Base-by-base conservation (phyloP, 805 yeast genomes). In the Soucietia sequanensis region DNA sequence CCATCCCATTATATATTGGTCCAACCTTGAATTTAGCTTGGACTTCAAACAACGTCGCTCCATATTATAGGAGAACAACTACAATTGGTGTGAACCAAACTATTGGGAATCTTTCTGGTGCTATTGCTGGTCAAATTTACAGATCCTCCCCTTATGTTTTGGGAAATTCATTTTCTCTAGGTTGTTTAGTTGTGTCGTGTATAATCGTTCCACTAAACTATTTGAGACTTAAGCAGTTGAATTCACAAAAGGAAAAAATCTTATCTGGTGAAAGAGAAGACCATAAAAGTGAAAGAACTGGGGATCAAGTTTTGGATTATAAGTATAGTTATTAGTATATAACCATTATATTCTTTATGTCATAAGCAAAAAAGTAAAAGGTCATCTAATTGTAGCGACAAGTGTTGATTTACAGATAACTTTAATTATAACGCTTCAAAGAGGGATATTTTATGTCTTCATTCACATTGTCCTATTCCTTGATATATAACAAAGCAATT, bases 61-160 rank as follows among this genome's bases (percentile, higher is more conserved):
- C 70, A 6, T 59, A 57, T 35, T 68, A 60, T 50, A 63, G 63
- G 35, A 58, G 75, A 47, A 66, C 70, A 6, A 57, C 72, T 3
- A 61, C 70, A 4, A 47, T 70, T 31, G 75, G 70, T 7, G 34
- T 56, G 23, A 67, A 72, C 34, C 75, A 68, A 43, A 56, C 70
- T 2, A 38, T 70, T 12, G 76, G 76, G 6, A 72, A 72, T 41
- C 38, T 64, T 18, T 60, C 75, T 5, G 78, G 78, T 34, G 69
- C 63, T 3, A 52, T 70, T 39, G 64, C 68, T 22, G 68, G 69
- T 18, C 75, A 69, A 43, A 62, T 70, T 16, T 71, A 68, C 49
- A 48, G 66, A 23, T 43, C 47, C 6, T 47, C 72, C 3, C 71
- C 72, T 4, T 70, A 62, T 38, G 44, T 37, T 10, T 47, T 67